Evolutionary conservation across 139 green algal genomes (phyloP).

Genomic region (Chlamydomonas applanata): DNA sequence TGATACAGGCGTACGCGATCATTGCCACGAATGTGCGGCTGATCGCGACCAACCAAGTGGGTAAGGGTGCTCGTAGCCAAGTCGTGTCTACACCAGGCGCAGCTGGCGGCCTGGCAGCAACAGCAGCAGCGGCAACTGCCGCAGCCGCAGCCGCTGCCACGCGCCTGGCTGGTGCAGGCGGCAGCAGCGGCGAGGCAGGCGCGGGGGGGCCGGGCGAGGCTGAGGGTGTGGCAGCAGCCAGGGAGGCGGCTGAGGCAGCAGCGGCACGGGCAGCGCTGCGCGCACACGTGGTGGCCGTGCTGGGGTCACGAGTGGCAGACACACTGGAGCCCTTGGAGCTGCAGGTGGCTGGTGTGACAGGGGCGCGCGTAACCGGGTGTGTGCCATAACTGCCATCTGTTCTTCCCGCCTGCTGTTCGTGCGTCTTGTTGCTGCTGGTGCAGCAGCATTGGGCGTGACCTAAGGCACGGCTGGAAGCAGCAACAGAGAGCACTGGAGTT

Average conservation of each 20-base stretch:
- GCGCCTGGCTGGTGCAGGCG: no score
- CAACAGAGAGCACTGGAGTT: no score
- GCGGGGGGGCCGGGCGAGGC: no score
- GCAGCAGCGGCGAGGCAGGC: not conserved
- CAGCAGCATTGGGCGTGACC: no score
- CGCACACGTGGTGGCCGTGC: constrained; percentile 79
- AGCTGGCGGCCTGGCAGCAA: not conserved
- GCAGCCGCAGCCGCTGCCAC: not conserved
- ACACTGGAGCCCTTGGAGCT: constrained; percentile 67
- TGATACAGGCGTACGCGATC: constrained; percentile 78
- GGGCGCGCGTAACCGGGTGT: not conserved
- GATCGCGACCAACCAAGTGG: constrained; percentile 71
- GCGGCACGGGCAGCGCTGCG: constrained; percentile 31
- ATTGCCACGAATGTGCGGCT: constrained; percentile 59
- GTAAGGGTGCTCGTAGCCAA: constrained; percentile 46
- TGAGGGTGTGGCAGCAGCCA: not conserved
- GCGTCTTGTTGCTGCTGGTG: not conserved
- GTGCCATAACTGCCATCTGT: not conserved
- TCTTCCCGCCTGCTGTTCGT: not conserved
- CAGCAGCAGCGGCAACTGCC: not conserved
- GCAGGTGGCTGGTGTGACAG: constrained; percentile 20
- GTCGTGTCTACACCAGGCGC: constrained; percentile 65
- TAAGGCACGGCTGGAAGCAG: no score
- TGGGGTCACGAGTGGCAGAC: constrained; percentile 63
- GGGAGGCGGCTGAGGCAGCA: not conserved